These are phyloP conservation scores for Pachysandra terminalis DNA, from an alignment of 164 flowering plant genomes.

Conservation along the genomic window DNA sequence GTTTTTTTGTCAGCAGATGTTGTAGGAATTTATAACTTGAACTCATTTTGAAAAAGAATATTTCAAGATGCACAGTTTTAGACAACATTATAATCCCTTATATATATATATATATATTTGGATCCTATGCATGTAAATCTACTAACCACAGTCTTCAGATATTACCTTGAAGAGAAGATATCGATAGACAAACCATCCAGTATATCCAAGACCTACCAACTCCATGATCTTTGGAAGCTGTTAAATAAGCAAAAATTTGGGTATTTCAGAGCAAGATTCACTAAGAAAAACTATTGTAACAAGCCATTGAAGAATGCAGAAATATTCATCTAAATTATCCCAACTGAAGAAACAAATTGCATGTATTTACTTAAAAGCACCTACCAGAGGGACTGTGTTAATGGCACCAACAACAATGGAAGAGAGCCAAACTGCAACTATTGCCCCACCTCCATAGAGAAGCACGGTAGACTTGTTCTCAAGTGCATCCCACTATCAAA, in stretches of 20 bases:
- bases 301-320: background rate
- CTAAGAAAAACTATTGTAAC: background rate
- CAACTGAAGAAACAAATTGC: background rate
- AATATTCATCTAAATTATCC: background rate
- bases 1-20: background rate
- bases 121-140: background rate
- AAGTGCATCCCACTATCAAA: slow-evolving; percentile 80
- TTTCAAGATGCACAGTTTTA: background rate
- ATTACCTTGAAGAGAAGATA: slow-evolving; percentile 95
- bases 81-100: no score
- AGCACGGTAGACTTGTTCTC: slow-evolving; percentile 90
- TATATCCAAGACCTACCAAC: slow-evolving; percentile 93
- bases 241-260: slow-evolving; percentile 1
- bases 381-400: slow-evolving; percentile 91
- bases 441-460: slow-evolving; percentile 91
- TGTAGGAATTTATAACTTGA: background rate
- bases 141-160: background rate
- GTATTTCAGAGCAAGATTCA: background rate
- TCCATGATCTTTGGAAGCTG: slow-evolving; percentile 98
- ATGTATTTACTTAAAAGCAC: slow-evolving; percentile 16
- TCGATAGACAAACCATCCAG: slow-evolving; percentile 97
- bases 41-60: no score
- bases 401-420: slow-evolving; percentile 80
- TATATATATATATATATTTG: background rate
- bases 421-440: slow-evolving; percentile 92